Conservation (phyloP, 2,329 filamentous ascomycete genomes). For the Cladosporium sp. region DNA sequence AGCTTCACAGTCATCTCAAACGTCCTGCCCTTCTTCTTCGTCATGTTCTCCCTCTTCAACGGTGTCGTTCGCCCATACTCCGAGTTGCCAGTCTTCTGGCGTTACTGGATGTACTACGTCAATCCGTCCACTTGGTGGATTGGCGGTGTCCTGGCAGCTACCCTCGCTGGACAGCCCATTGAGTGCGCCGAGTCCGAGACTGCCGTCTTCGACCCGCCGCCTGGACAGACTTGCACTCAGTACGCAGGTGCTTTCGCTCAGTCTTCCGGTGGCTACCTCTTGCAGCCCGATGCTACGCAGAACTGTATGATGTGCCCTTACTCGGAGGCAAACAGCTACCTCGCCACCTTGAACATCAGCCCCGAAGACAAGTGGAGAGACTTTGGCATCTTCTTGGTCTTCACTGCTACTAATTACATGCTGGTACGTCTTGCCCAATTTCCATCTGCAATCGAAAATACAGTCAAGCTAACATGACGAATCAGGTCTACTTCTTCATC, state of each 20-base stretch:
- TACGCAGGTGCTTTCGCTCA: constrained; percentile 61
- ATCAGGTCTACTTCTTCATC: constrained; percentile 56
- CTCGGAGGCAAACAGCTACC: constrained; percentile 61
- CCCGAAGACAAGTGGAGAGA: constrained; percentile 64
- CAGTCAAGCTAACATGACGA: background rate
- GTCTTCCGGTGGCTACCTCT: constrained; percentile 57
- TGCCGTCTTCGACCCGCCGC: constrained; percentile 62
- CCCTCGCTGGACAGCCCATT: constrained; percentile 49
- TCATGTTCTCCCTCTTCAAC: constrained; percentile 73
- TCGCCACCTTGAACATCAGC: constrained; percentile 54
- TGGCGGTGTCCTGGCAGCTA: constrained; percentile 62
- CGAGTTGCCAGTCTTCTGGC: constrained; percentile 65
- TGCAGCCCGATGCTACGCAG: constrained; percentile 54
- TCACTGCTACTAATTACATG: constrained; percentile 66
- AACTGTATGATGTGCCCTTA: constrained; percentile 70
- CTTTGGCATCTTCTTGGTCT: constrained; percentile 69
- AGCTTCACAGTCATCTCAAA: constrained; percentile 76
- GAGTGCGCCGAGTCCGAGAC: constrained; percentile 51
- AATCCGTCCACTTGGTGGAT: constrained; percentile 71
- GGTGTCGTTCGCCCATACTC: constrained; percentile 68
- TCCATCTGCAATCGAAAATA: background rate
- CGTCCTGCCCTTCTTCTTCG: constrained; percentile 73
- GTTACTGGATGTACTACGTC: constrained; percentile 66
- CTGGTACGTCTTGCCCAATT: constrained; percentile 44
- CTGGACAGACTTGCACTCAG: constrained; percentile 57